These are phyloP conservation scores for Alloteropsis angusta DNA, from an alignment of 202 grass and related monocot species.

Conservation along the genomic window DNA sequence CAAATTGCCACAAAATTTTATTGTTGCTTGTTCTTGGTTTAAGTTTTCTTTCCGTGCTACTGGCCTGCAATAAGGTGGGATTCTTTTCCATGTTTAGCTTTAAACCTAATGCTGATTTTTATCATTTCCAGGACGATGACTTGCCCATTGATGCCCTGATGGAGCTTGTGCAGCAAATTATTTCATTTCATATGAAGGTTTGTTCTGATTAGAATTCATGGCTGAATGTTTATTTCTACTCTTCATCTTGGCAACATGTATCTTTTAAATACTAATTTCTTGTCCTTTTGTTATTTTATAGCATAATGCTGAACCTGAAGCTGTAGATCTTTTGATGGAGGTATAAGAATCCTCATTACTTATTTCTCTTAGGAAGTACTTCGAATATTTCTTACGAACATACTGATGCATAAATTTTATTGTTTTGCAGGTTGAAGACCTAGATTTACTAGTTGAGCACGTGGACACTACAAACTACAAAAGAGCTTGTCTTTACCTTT, in stretches of 20 bases:
- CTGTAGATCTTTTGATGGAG: conserved; percentile 99
- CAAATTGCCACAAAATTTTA: background rate
- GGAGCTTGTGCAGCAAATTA: conserved; percentile 97
- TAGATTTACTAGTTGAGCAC: conserved; percentile 95
- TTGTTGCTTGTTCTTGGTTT: background rate
- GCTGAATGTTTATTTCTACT: background rate
- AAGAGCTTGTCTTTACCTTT: conserved; percentile 87
- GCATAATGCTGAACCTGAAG: conserved; percentile 97
- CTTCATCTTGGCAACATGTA: background rate
- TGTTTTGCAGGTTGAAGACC: conserved; percentile 72
- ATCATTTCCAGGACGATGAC: conserved; percentile 71
- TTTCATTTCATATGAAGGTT: conserved; percentile 99
- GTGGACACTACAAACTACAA: conserved; percentile 89
- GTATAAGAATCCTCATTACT: conserved; percentile 22
- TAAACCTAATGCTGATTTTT: background rate
- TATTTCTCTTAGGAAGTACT: background rate
- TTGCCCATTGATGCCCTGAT: conserved; percentile 76
- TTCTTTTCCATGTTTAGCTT: background rate
- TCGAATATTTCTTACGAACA: background rate
- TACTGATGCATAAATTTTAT: conserved; percentile 13
- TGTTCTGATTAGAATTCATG: background rate
- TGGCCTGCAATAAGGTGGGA: background rate
- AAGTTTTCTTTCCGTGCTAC: background rate
- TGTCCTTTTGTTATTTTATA: conserved; percentile 22
- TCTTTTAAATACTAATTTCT: background rate